Evolutionary conservation across 2,329 filamentous ascomycete species (phyloP).

Genomic region (Knoxdaviesia proteae): DNA sequence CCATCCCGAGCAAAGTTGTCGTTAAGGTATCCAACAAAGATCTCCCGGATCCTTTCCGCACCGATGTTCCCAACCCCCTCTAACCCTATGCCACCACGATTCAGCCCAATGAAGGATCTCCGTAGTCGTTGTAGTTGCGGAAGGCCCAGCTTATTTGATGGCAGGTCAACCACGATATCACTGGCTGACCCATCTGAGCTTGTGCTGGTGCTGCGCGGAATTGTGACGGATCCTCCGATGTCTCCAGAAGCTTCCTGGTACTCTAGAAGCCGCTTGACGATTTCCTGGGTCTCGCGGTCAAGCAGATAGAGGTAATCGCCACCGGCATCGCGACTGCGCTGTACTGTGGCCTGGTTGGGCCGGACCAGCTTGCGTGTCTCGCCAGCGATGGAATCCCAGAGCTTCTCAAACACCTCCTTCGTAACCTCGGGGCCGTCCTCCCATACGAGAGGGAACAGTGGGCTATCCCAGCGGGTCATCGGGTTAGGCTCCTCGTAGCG

Average conservation of each 20-base stretch:
- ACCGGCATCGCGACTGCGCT: slow-evolving; percentile 38
- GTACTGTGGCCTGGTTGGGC: slow-evolving; percentile 57
- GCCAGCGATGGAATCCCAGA: slow-evolving; percentile 57
- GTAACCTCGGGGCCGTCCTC: slow-evolving; percentile 47
- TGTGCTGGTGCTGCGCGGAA: slow-evolving; percentile 10
- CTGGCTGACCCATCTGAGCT: slow-evolving; percentile 15
- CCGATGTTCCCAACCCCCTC: slow-evolving; percentile 33
- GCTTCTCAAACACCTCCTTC: slow-evolving; percentile 32
- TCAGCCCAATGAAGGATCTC: slow-evolving; percentile 57
- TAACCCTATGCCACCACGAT: slow-evolving; percentile 44
- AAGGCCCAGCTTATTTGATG: slow-evolving; percentile 42
- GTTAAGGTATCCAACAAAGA: slow-evolving; percentile 47
- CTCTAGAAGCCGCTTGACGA: slow-evolving; percentile 48
- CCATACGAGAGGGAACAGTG: slow-evolving; percentile 59
- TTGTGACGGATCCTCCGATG: slow-evolving; percentile 34
- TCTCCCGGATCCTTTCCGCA: slow-evolving; percentile 33
- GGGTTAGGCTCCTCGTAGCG: slow-evolving; percentile 73
- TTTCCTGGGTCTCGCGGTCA: slow-evolving; percentile 58
- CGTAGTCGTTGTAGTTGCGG: slow-evolving; percentile 60
- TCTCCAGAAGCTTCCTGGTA: slow-evolving; percentile 41
- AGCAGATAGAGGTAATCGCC: slow-evolving; percentile 63
- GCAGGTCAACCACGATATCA: slow-evolving; percentile 41
- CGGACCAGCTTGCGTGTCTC: slow-evolving; percentile 40
- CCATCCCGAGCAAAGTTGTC: slow-evolving; percentile 39
- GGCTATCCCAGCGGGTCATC: slow-evolving; percentile 70